phyloP scores from a whole-genome alignment of 163 green algal species.

The Prototheca wickerhamii region DNA sequence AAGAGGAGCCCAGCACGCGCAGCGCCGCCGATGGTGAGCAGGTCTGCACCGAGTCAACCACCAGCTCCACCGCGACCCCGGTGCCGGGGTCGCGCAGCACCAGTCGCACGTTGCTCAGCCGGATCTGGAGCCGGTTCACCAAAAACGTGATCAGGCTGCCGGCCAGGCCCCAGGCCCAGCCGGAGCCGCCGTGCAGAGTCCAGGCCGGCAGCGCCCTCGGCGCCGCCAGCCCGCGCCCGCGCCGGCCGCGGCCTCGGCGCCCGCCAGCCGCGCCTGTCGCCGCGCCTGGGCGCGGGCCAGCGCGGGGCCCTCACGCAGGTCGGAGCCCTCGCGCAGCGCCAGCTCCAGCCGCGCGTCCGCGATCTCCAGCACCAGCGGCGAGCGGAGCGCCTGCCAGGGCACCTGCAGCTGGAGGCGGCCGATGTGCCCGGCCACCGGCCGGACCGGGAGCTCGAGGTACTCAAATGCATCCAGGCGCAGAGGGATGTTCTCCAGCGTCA shows the following conservation, averaged over 20 bases:
- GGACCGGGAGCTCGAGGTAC: conserved; percentile 70
- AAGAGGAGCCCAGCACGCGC: conserved; percentile 4
- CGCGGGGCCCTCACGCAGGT: conserved; percentile 49
- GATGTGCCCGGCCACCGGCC: conserved; percentile 51
- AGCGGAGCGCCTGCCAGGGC: conserved; percentile 30
- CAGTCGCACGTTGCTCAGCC: conserved; percentile 55
- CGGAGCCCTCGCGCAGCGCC: conserved; percentile 30
- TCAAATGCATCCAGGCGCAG: conserved; percentile 73
- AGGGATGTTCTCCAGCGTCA: conserved; percentile 64
- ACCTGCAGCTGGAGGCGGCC: conserved; percentile 59
- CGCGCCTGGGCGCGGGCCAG: conserved; percentile 41
- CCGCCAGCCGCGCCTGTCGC: conserved; percentile 64
- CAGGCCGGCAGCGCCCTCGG: neutral
- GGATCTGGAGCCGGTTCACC: conserved; percentile 63
- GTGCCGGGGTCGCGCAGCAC: conserved; percentile 32
- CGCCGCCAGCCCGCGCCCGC: conserved; percentile 1
- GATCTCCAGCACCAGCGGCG: conserved; percentile 21
- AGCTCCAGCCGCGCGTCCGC: conserved; percentile 12
- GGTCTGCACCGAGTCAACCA: conserved; percentile 16
- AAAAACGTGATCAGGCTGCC: conserved; percentile 47
- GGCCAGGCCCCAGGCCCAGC: conserved; percentile 42
- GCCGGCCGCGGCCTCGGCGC: conserved; percentile 39
- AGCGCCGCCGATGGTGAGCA: conserved; percentile 7
- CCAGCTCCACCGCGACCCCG: conserved; percentile 10
- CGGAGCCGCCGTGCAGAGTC: neutral